Percentiles rank a stretch among this genome's conserved stretches.
These are phyloP conservation scores for Cucumis sativus DNA, from an alignment of 306 rosid species.

Conservation along the genomic window Cucumber_9930_V3 NC_026657.2:38079501-38080000, in stretches of 20 bases:
- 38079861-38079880: background rate
- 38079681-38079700: slow-evolving; percentile 73
- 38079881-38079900: background rate
- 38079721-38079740: slow-evolving; percentile 77
- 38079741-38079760: background rate
- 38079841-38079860: background rate
- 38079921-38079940: slow-evolving; percentile 1
- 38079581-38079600: slow-evolving; percentile 94
- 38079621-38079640: slow-evolving; percentile 83
- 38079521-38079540: background rate
- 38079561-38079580: slow-evolving; percentile 69
- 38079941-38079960: slow-evolving; percentile 2
- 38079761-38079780: slow-evolving; percentile 15
- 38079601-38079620: slow-evolving; percentile 89
- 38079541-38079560: background rate
- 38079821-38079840: background rate
- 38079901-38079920: background rate
- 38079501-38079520: background rate
- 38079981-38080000: background rate
- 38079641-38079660: slow-evolving; percentile 98
- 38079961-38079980: background rate
- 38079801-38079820: slow-evolving; percentile 15
- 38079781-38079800: slow-evolving; percentile 15
- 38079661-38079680: slow-evolving; percentile 79
- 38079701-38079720: slow-evolving; percentile 65